Evolutionary conservation across 1,284 basidiomycete genomes (phyloP), one percentile per base, ranked within the genome.

Genomic region (Sanghuangporus weigelae): DNA sequence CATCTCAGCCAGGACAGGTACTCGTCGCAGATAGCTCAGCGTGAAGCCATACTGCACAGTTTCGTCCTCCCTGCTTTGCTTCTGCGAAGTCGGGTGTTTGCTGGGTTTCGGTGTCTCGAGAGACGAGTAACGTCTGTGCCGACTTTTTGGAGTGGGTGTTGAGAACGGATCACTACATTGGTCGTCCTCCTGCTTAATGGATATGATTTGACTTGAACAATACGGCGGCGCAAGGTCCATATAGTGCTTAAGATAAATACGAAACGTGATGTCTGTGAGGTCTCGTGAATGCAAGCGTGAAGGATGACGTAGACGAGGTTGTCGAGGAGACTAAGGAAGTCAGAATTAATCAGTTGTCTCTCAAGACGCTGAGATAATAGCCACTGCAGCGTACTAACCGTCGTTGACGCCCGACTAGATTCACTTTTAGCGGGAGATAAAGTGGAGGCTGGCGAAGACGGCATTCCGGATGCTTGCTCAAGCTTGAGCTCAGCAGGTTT

Each of bases 181-280:
- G n/a, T 36, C 63, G 46, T n/a, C 40, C n/a, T 61, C 59, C 35
- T 55, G 40, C 16, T 36, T 42, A 54, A 46, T 39, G 50, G 19
- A 7, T 35, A 38, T 36, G 23, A 21, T 36, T 64, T 67, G 0
- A 48, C 44, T 49, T 63, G 60, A 38, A 16, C 69, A 73, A 39
- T 10, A 36, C 56, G 65, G 66, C 1, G 71, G 73, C 0, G 72
- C 72, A 67, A 84, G 78, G 69, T 89, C 84, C 84, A 92, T 87
- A 71, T 84, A 91, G 66, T 91, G 85, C 67, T 89, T 90, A 65
- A 92, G 68, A 69, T 92, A 90, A 49, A 89, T 81, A 11, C 86
- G 80, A 71, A 92, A 90, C 0, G 84, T 86, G 63, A 85, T 85
- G 6, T 76, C 78, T 1, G 82, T 90, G 42, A 92, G 80, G 62